Conservation (phyloP, 495 filamentous ascomycete genomes). For the Neurospora sublineolata region DNA sequence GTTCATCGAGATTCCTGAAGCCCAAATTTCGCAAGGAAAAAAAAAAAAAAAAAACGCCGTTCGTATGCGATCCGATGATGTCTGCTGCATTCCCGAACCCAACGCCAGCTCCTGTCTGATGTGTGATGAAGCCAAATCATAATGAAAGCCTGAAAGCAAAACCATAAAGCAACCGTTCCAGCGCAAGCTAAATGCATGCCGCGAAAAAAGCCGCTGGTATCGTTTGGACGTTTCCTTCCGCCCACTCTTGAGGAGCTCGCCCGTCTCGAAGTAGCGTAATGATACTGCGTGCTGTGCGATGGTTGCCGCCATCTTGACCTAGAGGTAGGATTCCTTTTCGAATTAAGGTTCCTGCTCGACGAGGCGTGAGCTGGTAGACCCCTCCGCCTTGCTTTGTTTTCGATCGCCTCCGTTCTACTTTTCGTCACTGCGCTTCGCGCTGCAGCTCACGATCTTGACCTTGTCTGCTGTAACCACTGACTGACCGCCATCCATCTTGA, state of each 20-base stretch:
- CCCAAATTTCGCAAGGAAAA: background rate
- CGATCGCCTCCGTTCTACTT: conserved; percentile 23
- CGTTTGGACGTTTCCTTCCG: background rate
- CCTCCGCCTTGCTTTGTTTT: background rate
- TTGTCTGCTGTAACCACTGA: conserved; percentile 50
- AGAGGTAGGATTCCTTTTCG: background rate
- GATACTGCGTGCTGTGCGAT: background rate
- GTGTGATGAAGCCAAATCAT: background rate
- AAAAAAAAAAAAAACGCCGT: background rate
- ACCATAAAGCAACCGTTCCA: background rate
- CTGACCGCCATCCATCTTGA: conserved; percentile 82
- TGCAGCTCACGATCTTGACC: conserved; percentile 97
- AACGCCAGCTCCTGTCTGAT: background rate
- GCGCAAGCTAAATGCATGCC: background rate
- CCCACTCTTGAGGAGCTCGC: background rate
- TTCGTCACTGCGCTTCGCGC: conserved; percentile 73
- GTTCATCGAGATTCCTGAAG: background rate
- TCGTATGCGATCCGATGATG: background rate
- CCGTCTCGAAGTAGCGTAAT: background rate
- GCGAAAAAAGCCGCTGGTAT: background rate
- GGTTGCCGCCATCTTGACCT: background rate
- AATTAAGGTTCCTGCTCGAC: background rate
- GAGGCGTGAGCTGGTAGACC: background rate
- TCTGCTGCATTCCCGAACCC: background rate
- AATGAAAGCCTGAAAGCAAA: background rate